A percentile compares a stretch with the other conserved stretches of the same genome.
These are phyloP conservation scores for Leccinellum luteum DNA, from an alignment of 768 basidiomycete genomes.

Conservation along the genomic window DNA sequence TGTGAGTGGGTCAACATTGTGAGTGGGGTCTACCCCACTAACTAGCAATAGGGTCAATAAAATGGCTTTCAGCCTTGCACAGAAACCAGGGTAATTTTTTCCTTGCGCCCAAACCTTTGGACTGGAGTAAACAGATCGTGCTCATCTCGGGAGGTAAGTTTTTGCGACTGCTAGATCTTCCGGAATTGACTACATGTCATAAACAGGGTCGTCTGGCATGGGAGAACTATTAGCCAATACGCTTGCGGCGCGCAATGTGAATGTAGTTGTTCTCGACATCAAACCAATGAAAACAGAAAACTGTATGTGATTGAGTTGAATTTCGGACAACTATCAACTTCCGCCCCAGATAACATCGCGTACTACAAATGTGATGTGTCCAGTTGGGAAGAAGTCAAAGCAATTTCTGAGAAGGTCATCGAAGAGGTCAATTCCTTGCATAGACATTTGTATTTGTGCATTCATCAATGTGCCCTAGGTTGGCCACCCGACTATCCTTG, in stretches of 20 bases:
- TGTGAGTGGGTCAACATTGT: conserved; percentile 53
- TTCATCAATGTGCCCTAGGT: conserved; percentile 45
- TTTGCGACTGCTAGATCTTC: not conserved
- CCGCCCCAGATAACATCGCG: conserved; percentile 61
- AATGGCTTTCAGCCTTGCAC: conserved; percentile 70
- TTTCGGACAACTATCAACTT: conserved; percentile 2
- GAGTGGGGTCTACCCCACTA: not conserved
- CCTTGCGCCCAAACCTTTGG: conserved; percentile 55
- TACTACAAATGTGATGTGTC: conserved; percentile 94
- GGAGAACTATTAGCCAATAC: conserved; percentile 88
- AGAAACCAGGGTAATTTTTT: conserved; percentile 70
- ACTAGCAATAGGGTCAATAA: conserved; percentile 53
- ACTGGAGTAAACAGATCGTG: conserved; percentile 90
- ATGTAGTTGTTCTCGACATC: conserved; percentile 83
- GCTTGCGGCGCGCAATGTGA: conserved; percentile 76
- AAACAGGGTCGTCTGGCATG: conserved; percentile 79
- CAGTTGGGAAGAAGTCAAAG: conserved; percentile 80
- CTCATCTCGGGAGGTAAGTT: conserved; percentile 86
- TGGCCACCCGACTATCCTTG: conserved; percentile 82
- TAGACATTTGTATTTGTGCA: not conserved
- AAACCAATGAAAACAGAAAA: conserved; percentile 76
- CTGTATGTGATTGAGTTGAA: conserved; percentile 41
- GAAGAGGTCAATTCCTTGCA: conserved; percentile 58
- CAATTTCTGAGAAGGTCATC: conserved; percentile 65
- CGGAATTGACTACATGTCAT: not conserved